Percentiles rank a stretch among this genome's conserved stretches.
phyloP scores from a whole-genome alignment of 2,329 filamentous ascomycete genomes.

The Hypoxylon rubiginosum region DNA sequence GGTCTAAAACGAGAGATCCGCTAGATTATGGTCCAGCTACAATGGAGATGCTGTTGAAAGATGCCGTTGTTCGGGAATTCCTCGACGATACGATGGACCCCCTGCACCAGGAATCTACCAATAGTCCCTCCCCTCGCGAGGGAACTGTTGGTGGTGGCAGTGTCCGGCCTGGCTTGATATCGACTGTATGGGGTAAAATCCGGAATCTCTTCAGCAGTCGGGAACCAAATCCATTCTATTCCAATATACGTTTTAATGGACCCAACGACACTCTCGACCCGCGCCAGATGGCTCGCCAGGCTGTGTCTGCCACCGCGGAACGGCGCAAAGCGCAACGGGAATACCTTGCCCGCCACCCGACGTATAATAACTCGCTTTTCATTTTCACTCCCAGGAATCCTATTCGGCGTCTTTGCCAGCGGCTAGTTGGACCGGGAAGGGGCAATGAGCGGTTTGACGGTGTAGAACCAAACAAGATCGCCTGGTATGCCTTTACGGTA shows the following conservation, averaged over 20 bases:
- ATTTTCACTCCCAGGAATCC: slow-evolving; percentile 85
- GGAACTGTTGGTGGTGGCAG: slow-evolving; percentile 57
- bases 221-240: slow-evolving; percentile 96
- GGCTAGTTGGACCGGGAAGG: slow-evolving; percentile 89
- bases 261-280: slow-evolving; percentile 86
- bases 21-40: slow-evolving; percentile 92
- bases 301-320: slow-evolving; percentile 84
- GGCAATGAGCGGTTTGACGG: slow-evolving; percentile 90
- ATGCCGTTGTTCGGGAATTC: slow-evolving; percentile 94
- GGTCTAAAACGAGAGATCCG: slow-evolving; percentile 79
- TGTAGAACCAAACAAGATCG: slow-evolving; percentile 85
- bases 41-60: slow-evolving; percentile 96
- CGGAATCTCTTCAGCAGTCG: slow-evolving; percentile 68
- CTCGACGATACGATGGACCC: slow-evolving; percentile 78
- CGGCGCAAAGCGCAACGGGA: slow-evolving; percentile 91
- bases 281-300: slow-evolving; percentile 89
- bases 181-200: slow-evolving; percentile 72
- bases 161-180: slow-evolving; percentile 70
- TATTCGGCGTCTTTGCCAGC: slow-evolving; percentile 85
- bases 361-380: slow-evolving; percentile 92
- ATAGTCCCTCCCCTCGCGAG: slow-evolving; percentile 54
- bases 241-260: slow-evolving; percentile 76
- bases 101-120: slow-evolving; percentile 56
- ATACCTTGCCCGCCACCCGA: slow-evolving; percentile 87
- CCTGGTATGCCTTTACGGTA: slow-evolving; percentile 94